phyloP scores from a whole-genome alignment of 2,329 filamentous ascomycete species.

The Raffaelea deltoideospora region DNA sequence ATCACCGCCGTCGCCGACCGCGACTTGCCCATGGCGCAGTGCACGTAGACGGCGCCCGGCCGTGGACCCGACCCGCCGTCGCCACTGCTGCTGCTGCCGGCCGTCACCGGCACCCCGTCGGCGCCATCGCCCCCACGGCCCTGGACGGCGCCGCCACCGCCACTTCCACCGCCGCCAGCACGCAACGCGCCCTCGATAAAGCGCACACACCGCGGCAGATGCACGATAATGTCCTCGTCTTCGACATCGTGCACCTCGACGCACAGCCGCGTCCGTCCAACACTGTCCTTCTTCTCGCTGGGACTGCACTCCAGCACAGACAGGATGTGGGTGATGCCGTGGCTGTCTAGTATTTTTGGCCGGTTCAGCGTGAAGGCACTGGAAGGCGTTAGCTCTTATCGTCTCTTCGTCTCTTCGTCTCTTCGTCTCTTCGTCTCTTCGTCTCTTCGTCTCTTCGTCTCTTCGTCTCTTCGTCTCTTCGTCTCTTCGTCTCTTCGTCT shows the following conservation, averaged over 20 bases:
- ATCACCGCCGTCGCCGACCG: constrained; percentile 74
- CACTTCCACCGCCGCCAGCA: constrained; percentile 18
- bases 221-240: constrained; percentile 70
- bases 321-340: constrained; percentile 79
- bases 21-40: constrained; percentile 91
- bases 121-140: neutral
- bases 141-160: neutral
- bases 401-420: neutral
- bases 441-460: too few relatives aligned
- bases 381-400: constrained; percentile 2
- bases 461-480: too few relatives aligned
- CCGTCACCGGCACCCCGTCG: neutral
- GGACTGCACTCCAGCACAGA: constrained; percentile 49
- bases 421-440: too few relatives aligned
- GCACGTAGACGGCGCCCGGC: constrained; percentile 35
- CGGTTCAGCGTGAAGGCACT: constrained; percentile 70
- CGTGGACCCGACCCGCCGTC: neutral
- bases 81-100: neutral
- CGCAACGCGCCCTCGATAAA: constrained; percentile 70
- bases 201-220: constrained; percentile 61
- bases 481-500: too few relatives aligned
- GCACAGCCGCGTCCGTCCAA: constrained; percentile 1
- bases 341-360: constrained; percentile 46
- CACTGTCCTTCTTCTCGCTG: constrained; percentile 44
- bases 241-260: constrained; percentile 86